phyloP scores from a whole-genome alignment of 139 green algal species.

The Tetraselmis striata region DNA sequence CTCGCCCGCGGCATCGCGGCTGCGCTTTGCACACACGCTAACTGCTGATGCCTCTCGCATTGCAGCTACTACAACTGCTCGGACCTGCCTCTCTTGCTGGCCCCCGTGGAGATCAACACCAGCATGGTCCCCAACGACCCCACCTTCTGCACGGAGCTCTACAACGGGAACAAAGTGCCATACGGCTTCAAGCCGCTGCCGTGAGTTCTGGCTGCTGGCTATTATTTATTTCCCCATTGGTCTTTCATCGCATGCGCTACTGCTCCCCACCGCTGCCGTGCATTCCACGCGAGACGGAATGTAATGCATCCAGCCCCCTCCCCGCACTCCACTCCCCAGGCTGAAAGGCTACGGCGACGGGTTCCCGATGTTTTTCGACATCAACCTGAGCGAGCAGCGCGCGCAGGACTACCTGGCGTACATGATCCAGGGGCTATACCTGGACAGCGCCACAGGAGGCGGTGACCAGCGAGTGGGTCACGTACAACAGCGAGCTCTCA shows the following conservation, averaged over 20 bases:
- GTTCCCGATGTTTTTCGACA: conserved; percentile 71
- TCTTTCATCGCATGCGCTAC: too few relatives aligned
- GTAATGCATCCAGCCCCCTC: too few relatives aligned
- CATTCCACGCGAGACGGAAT: too few relatives aligned
- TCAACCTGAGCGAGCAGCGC: conserved; percentile 54
- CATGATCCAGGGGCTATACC: conserved; percentile 59
- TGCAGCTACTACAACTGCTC: conserved; percentile 81
- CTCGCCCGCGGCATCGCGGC: too few relatives aligned
- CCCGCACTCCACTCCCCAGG: too few relatives aligned
- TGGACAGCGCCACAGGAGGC: conserved; percentile 57
- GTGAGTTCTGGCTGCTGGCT: too few relatives aligned
- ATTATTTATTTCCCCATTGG: too few relatives aligned
- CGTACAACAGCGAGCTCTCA: conserved; percentile 75
- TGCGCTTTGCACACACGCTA: too few relatives aligned
- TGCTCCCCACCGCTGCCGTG: too few relatives aligned
- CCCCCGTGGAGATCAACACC: conserved; percentile 36
- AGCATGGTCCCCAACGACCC: conserved; percentile 11
- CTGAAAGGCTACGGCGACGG: conserved; percentile 36
- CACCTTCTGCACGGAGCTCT: conserved; percentile 72
- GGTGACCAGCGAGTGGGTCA: conserved; percentile 58
- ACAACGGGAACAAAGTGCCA: conserved; percentile 55
- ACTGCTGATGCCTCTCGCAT: too few relatives aligned
- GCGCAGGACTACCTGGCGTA: conserved; percentile 39
- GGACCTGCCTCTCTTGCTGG: conserved; percentile 26
- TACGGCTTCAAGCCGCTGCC: conserved; percentile 62